Conservation (phyloP, 352 stramenopile species). For the Aphanomyces stellatus region DNA sequence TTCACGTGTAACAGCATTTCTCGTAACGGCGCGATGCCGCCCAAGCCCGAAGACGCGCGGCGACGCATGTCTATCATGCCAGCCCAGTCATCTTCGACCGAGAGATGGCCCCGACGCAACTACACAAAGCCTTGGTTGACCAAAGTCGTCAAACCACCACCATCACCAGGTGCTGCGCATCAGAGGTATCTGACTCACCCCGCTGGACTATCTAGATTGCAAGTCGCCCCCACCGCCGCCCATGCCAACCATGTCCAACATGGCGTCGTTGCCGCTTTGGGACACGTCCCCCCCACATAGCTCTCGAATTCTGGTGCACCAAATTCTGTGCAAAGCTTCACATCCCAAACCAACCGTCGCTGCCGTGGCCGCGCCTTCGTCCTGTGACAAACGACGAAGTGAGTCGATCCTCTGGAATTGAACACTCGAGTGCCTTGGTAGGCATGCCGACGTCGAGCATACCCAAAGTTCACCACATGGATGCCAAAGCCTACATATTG, state of each 20-base stretch:
- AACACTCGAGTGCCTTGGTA: background rate
- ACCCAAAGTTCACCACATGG: background rate
- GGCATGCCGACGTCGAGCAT: background rate
- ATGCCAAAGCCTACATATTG: background rate
- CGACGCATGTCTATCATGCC: background rate
- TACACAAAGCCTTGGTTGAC: slow-evolving; percentile 18
- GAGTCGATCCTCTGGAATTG: background rate
- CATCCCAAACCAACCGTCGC: background rate
- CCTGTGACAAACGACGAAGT: background rate
- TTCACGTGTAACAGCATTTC: background rate
- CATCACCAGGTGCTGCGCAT: background rate
- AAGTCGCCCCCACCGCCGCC: background rate
- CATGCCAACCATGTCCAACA: background rate
- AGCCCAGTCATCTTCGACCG: background rate
- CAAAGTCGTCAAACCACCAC: background rate
- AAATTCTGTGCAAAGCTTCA: background rate
- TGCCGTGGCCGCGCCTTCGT: too few species aligned
- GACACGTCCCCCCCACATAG: background rate
- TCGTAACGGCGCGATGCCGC: too few species aligned
- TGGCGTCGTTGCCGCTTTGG: background rate
- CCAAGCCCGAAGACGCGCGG: background rate
- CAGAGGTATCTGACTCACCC: background rate
- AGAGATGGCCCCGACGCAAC: slow-evolving; percentile 6
- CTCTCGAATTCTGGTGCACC: slow-evolving; percentile 14
- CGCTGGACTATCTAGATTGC: too few species aligned